These are phyloP conservation scores for Pholiota conissans DNA, from an alignment of 768 basidiomycete genomes.

Conservation along the genomic window DNA sequence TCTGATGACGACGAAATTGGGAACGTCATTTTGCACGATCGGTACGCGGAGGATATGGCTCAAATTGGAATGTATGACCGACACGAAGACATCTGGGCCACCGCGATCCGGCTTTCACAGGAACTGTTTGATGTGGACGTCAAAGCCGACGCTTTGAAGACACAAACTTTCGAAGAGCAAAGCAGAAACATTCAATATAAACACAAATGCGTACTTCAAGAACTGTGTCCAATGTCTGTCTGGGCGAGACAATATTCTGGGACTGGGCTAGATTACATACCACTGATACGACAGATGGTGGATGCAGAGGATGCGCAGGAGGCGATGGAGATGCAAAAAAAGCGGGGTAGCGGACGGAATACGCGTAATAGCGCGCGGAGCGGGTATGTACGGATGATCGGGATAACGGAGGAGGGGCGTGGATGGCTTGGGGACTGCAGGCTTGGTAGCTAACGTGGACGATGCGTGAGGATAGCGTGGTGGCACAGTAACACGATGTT, in stretches of 20 bases:
- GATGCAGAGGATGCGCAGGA: constrained; percentile 60
- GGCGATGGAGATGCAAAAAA: constrained; percentile 19
- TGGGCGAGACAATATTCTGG: constrained; percentile 43
- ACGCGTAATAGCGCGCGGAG: constrained; percentile 59
- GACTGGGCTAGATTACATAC: constrained; percentile 68
- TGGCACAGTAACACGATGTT: constrained; percentile 24
- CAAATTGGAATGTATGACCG: constrained; percentile 38
- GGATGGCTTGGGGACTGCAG: constrained; percentile 27
- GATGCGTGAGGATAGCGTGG: constrained; percentile 25
- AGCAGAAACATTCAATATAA: constrained; percentile 9
- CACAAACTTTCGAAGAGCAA: constrained; percentile 9
- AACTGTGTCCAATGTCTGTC: constrained; percentile 42
- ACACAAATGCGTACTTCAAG: constrained; percentile 38
- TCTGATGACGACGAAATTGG: constrained; percentile 61
- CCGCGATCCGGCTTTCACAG: constrained; percentile 49
- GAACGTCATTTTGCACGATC: constrained; percentile 39
- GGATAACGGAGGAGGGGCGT: constrained; percentile 37
- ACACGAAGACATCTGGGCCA: constrained; percentile 49
- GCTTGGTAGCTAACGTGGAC: constrained; percentile 20
- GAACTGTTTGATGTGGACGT: constrained; percentile 25
- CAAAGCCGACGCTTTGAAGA: constrained; percentile 5
- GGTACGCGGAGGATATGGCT: constrained; percentile 23
- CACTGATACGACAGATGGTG: constrained; percentile 67
- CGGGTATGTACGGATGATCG: constrained; percentile 44
- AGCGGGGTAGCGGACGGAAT: constrained; percentile 35